phyloP scores from a whole-genome alignment of 495 filamentous ascomycete genomes.

The Pyronema omphalodes region DNA sequence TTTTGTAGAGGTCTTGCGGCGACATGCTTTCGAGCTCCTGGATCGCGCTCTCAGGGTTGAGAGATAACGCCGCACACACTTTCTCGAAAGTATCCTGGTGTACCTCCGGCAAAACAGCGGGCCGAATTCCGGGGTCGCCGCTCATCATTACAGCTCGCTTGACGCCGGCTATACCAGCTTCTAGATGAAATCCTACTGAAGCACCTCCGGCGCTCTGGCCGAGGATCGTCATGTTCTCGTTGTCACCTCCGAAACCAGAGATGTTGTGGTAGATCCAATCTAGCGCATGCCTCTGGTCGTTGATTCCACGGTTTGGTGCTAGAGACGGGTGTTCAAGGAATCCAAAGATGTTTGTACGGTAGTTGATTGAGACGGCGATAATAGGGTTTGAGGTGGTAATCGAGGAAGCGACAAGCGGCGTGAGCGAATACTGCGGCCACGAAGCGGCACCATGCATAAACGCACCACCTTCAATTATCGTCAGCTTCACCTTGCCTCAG shows the following conservation, averaged over 20 bases:
- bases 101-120: neutral
- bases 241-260: constrained; percentile 47
- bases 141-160: constrained; percentile 6
- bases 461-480: neutral
- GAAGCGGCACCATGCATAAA: neutral
- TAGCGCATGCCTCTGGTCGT: constrained; percentile 48
- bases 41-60: neutral
- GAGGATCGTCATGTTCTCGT: constrained; percentile 37
- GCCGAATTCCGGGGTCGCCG: neutral
- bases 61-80: constrained; percentile 2
- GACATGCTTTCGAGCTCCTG: neutral
- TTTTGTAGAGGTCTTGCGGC: neutral
- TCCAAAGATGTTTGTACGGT: constrained; percentile 5
- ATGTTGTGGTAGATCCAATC: constrained; percentile 51
- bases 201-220: constrained; percentile 38
- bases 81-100: constrained; percentile 14
- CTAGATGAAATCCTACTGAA: neutral
- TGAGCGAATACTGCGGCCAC: neutral
- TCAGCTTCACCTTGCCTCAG: neutral
- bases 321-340: constrained; percentile 11
- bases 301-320: constrained; percentile 35
- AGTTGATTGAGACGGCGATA: constrained; percentile 6
- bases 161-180: neutral
- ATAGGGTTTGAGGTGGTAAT: neutral
- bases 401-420: neutral